Conservation (phyloP, 2,329 filamentous ascomycete genomes). For the Penicillium thymicola region DNA sequence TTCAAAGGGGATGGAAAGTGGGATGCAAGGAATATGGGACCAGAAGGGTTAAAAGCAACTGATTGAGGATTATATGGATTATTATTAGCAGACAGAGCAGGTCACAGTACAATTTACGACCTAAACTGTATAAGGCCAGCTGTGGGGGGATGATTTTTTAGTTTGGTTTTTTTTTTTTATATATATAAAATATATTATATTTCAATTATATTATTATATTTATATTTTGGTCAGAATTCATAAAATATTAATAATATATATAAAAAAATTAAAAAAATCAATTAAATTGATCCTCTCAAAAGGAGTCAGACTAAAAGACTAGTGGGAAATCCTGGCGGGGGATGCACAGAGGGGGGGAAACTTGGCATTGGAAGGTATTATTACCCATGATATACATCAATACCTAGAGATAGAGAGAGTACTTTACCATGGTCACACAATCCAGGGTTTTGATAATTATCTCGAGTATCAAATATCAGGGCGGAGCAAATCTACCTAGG, state of each 20-base stretch:
- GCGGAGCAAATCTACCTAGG: neutral
- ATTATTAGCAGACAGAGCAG: slow-evolving; percentile 26
- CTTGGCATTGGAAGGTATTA: slow-evolving; percentile 9
- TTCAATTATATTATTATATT: slow-evolving; percentile 5
- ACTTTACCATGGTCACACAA: slow-evolving; percentile 14
- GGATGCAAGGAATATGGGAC: slow-evolving; percentile 20
- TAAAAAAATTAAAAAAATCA: neutral
- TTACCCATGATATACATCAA: neutral
- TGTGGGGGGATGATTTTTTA: slow-evolving; percentile 17
- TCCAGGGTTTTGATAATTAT: slow-evolving; percentile 11
- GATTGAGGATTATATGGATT: slow-evolving; percentile 21
- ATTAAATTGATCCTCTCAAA: neutral
- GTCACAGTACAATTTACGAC: slow-evolving; percentile 23
- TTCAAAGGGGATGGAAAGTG: slow-evolving; percentile 13
- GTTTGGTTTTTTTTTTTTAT: neutral
- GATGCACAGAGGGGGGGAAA: slow-evolving; percentile 19
- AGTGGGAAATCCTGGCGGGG: slow-evolving; percentile 30
- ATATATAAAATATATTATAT: neutral
- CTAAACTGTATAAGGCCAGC: slow-evolving; percentile 23
- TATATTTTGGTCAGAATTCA: neutral
- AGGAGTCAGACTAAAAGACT: slow-evolving; percentile 9
- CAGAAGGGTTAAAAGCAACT: slow-evolving; percentile 27
- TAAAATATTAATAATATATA: neutral
- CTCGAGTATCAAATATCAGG: neutral
- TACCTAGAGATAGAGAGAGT: neutral